Conservation (phyloP, 176 grass and related monocot genomes). For the Musa schizocarpa region DNA sequence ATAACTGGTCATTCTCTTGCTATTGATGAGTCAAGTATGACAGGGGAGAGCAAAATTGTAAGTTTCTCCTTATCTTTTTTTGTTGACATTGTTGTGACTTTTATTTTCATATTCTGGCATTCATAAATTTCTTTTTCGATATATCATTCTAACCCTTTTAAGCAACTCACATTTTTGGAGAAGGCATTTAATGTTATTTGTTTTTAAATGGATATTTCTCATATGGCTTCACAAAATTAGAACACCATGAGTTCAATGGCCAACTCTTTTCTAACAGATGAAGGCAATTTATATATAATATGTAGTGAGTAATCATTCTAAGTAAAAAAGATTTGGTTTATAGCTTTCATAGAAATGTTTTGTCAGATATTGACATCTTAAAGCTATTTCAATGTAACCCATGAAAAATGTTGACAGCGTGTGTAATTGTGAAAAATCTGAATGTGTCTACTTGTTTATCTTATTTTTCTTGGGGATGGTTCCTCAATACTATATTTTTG, state of each 20-base stretch:
- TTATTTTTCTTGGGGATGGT: too few species aligned
- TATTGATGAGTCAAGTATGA: constrained; percentile 98
- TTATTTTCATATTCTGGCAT: too few species aligned
- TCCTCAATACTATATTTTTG: background rate
- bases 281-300: too few species aligned
- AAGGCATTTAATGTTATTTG: background rate
- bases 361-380: background rate
- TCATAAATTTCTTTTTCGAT: too few species aligned
- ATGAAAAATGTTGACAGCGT: too few species aligned
- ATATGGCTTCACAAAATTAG: background rate
- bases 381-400: background rate
- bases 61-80: constrained; percentile 22
- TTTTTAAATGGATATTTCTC: background rate
- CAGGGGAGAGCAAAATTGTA: constrained; percentile 92
- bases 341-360: background rate
- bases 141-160: too few species aligned
- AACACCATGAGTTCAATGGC: background rate
- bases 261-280: background rate
- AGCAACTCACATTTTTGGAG: background rate
- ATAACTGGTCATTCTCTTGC: constrained; percentile 88
- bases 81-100: too few species aligned
- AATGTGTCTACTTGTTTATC: too few species aligned
- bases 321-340: background rate
- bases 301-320: background rate
- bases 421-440: too few species aligned